Base-by-base conservation (phyloP, 805 yeast genomes). In the Millerago galiae region DNA sequence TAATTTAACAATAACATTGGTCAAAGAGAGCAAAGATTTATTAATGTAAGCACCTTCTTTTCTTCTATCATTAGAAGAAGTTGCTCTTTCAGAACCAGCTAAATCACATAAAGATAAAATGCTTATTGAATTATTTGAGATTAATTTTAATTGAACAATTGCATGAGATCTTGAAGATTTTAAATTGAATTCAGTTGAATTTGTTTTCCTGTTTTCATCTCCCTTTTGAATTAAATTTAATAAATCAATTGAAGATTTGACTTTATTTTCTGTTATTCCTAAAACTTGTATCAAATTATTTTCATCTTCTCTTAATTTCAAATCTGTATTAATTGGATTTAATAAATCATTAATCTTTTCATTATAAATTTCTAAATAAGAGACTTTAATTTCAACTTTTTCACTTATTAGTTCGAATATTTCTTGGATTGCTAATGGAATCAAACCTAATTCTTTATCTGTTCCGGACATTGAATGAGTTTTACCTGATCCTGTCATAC, bases 401-500 rank as follows among this genome's bases (percentile, higher is more conserved):
- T 53, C 54, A 10, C 53, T 40, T 8, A 55, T 50, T 29, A 52
- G 41, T 43, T 58, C 42, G 36, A 89, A 88, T 7, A 91, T 81
- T 53, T 81, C 83, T 13, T 66, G 58, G 8, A 90, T 71, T 0
- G 97, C 84, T 11, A 79, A 66, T 0, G 95, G 88, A 28, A 89
- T 86, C 65, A 93, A 79, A 11, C 99, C 98, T 50, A 82, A 83
- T 2, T 64, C 62, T 15, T 73, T 64, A 3, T 38, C 35, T 31
- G 77, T 68, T 40, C 71, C 70, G 77, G 88, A 74, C 98, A 93
- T 93, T 1, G 99, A 93, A 60, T 68, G 83, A 0, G 98, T 91
- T 58, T 93, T 93, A 5, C 99, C 99, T 0, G 97, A 83, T 0
- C 93, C 96, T 0, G 99, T 93, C 66, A 91, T 98, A 2, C 99